Conservation (phyloP, 176 grass and related monocot species). For the Lolium rigidum region DNA sequence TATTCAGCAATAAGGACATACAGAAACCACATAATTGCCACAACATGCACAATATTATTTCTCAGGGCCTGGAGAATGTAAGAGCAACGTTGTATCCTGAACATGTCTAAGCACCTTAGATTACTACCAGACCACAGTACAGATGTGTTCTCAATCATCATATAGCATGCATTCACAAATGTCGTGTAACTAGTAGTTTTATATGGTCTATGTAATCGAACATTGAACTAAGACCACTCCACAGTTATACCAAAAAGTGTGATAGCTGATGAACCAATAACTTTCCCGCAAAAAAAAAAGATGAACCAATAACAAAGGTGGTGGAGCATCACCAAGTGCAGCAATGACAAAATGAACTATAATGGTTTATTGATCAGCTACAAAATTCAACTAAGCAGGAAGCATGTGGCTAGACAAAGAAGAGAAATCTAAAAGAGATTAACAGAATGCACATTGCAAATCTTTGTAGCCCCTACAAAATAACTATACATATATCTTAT, state of each 20-base stretch:
- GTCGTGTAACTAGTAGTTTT: background rate
- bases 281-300: too few relatives aligned
- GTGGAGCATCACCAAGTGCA: background rate
- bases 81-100: background rate
- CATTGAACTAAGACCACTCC: background rate
- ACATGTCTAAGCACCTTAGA: background rate
- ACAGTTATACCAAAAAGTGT: background rate
- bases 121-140: background rate
- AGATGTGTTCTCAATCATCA: background rate
- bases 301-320: background rate
- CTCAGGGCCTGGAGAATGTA: background rate
- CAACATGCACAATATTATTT: background rate
- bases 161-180: background rate
- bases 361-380: background rate
- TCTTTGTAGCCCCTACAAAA: background rate
- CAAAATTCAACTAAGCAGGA: background rate
- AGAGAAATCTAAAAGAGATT: background rate
- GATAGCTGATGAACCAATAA: too few relatives aligned
- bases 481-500: background rate
- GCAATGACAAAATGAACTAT: background rate
- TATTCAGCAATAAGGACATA: background rate
- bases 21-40: background rate
- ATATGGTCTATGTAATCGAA: background rate
- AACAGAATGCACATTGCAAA: background rate
- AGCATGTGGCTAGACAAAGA: background rate